phyloP scores from a whole-genome alignment of 805 yeast species.

The Candida palmyrensis region DNA sequence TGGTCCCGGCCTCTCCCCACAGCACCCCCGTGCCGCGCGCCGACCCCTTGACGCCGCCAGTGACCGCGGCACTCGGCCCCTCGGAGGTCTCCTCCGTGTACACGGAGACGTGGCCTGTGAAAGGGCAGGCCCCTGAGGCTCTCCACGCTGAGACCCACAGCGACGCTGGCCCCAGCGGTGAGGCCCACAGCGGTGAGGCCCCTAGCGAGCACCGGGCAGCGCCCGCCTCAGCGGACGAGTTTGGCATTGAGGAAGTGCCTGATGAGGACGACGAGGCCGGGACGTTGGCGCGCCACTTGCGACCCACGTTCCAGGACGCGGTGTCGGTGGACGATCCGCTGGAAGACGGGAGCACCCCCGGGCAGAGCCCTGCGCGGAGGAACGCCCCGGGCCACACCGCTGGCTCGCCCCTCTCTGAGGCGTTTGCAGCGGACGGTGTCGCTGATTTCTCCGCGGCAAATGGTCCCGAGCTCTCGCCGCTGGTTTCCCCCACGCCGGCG shows the following conservation, averaged over 20 bases:
- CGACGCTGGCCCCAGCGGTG: conserved; percentile 6
- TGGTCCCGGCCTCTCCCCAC: not conserved
- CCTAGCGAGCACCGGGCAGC: too few species aligned
- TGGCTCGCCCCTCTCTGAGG: too few species aligned
- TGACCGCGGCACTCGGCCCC: conserved; percentile 6
- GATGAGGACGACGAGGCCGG: conserved; percentile 17
- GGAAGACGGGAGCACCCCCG: conserved; percentile 1
- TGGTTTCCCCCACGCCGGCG: too few species aligned
- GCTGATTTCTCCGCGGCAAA: too few species aligned
- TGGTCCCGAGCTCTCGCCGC: too few species aligned
- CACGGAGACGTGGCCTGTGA: conserved; percentile 22
- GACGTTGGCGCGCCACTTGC: conserved; percentile 19
- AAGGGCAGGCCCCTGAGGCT: conserved; percentile 6
- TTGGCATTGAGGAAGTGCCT: conserved; percentile 19
- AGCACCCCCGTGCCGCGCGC: not conserved
- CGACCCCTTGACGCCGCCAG: too few species aligned
- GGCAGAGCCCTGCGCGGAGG: not conserved
- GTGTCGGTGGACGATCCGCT: conserved; percentile 21
- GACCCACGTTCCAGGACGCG: conserved; percentile 27
- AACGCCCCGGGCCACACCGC: too few species aligned
- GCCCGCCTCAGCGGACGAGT: too few species aligned
- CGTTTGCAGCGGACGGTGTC: too few species aligned
- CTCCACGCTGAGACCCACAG: not conserved
- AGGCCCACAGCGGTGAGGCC: conserved; percentile 6
- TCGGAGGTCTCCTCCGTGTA: conserved; percentile 18